Conservation (phyloP, 139 green algal species). For the Chlamydomonas schloesseri region DNA sequence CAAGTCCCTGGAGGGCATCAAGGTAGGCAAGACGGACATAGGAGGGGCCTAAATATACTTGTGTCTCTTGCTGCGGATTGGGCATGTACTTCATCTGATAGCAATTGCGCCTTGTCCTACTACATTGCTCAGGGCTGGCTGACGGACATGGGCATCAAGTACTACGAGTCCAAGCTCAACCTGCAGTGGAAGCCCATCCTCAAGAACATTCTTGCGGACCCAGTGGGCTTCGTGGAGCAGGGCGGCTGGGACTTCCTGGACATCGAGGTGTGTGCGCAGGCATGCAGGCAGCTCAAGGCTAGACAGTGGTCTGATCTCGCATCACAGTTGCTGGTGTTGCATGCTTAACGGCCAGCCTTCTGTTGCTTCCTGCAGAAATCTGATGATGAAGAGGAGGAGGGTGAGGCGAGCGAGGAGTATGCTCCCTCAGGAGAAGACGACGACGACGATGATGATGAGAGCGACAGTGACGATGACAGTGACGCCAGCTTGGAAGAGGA, state of each 20-base stretch:
- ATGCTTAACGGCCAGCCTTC: no score
- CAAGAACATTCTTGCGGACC: slow-evolving; percentile 87
- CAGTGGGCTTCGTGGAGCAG: slow-evolving; percentile 89
- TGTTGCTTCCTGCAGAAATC: slow-evolving; percentile 47
- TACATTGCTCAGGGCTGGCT: slow-evolving; percentile 38
- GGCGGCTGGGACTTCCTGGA: slow-evolving; percentile 98
- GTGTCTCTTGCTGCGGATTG: no score
- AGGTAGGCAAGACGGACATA: no score
- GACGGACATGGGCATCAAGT: slow-evolving; percentile 87
- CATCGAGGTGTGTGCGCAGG: slow-evolving; percentile 73
- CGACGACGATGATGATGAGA: slow-evolving; percentile 67
- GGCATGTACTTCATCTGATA: no score
- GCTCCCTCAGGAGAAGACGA: slow-evolving; percentile 64
- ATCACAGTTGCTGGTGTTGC: no score
- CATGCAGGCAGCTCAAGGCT: no score
- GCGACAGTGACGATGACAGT: slow-evolving; percentile 51
- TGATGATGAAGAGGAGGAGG: slow-evolving; percentile 82
- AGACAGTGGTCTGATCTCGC: no score
- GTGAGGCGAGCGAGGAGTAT: slow-evolving; percentile 81
- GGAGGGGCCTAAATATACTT: no score
- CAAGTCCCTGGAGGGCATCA: slow-evolving; percentile 94
- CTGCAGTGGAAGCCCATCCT: slow-evolving; percentile 98
- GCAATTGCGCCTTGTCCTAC: no score
- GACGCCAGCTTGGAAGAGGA: slow-evolving; percentile 60
- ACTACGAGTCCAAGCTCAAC: slow-evolving; percentile 99